Evolutionary conservation across 139 green algal species (phyloP).

Genomic region (Nannochloris sp.): DNA sequence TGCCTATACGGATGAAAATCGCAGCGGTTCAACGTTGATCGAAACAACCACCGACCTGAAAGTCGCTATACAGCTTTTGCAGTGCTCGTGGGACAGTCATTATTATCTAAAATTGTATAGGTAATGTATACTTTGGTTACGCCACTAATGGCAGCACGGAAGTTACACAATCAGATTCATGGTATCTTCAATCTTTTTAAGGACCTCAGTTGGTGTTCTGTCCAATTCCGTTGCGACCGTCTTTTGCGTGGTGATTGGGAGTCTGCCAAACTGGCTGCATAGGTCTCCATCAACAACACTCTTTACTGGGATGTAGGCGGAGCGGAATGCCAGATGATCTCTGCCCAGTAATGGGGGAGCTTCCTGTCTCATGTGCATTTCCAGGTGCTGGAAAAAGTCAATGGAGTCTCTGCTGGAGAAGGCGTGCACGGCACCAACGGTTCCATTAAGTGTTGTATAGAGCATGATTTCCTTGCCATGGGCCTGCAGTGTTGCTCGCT

Average conservation of each 20-base stretch:
- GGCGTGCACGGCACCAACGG: constrained; percentile 75
- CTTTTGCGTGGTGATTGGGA: constrained; percentile 66
- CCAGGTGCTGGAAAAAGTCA: constrained; percentile 96
- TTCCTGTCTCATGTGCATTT: constrained; percentile 98
- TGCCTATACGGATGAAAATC: too few relatives aligned
- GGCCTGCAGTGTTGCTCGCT: constrained; percentile 59
- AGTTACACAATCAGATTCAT: constrained; percentile 56
- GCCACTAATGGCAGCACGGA: neutral
- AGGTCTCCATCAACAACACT: constrained; percentile 93
- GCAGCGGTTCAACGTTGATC: too few relatives aligned
- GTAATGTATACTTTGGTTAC: too few relatives aligned
- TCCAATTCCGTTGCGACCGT: constrained; percentile 69
- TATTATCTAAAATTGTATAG: too few relatives aligned
- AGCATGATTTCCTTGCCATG: constrained; percentile 75
- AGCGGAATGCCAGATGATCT: constrained; percentile 88
- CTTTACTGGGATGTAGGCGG: constrained; percentile 88
- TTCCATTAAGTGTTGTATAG: constrained; percentile 79
- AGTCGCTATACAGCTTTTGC: too few relatives aligned
- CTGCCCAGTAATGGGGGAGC: constrained; percentile 77
- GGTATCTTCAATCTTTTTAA: constrained; percentile 98
- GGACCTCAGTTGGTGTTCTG: constrained; percentile 79
- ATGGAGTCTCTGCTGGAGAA: constrained; percentile 80
- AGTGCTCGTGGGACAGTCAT: too few relatives aligned
- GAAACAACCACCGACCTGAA: too few relatives aligned
- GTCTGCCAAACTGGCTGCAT: constrained; percentile 73